phyloP scores from a whole-genome alignment of 2,329 filamentous ascomycete genomes.

The Pseudogymnoascus sp. region DNA sequence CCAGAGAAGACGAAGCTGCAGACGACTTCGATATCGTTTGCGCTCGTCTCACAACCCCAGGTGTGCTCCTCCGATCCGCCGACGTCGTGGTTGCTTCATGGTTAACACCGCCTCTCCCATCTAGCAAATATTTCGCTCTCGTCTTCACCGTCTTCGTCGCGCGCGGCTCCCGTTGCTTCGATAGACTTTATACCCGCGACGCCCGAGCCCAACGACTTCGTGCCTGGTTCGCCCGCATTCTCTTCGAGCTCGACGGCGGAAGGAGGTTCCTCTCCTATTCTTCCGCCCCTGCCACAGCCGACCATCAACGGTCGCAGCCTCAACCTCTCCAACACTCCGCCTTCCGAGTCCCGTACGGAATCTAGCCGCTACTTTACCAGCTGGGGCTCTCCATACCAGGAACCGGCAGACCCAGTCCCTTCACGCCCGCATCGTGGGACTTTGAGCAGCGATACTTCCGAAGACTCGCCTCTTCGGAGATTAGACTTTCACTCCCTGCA shows the following conservation, averaged over 20 bases:
- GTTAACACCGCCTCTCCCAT: constrained; percentile 14
- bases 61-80: constrained; percentile 23
- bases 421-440: constrained; percentile 40
- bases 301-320: constrained; percentile 48
- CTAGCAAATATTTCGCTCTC: constrained; percentile 27
- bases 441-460: constrained; percentile 53
- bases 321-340: constrained; percentile 48
- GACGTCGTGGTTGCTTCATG: background rate
- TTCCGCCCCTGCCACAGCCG: constrained; percentile 55
- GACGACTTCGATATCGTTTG: constrained; percentile 55
- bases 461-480: constrained; percentile 55
- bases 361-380: constrained; percentile 57
- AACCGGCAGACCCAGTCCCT: constrained; percentile 49
- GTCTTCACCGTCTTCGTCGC: constrained; percentile 36
- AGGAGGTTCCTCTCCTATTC: constrained; percentile 50
- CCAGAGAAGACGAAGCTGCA: constrained; percentile 45
- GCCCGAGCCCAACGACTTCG: constrained; percentile 2
- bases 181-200: constrained; percentile 44
- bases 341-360: constrained; percentile 29
- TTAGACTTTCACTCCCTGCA: constrained; percentile 44
- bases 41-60: constrained; percentile 56
- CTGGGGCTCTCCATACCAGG: constrained; percentile 87
- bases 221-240: constrained; percentile 49
- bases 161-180: constrained; percentile 56
- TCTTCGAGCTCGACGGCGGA: constrained; percentile 57